phyloP scores from a whole-genome alignment of 768 basidiomycete species.

The Naematelia aurantialba region DNA sequence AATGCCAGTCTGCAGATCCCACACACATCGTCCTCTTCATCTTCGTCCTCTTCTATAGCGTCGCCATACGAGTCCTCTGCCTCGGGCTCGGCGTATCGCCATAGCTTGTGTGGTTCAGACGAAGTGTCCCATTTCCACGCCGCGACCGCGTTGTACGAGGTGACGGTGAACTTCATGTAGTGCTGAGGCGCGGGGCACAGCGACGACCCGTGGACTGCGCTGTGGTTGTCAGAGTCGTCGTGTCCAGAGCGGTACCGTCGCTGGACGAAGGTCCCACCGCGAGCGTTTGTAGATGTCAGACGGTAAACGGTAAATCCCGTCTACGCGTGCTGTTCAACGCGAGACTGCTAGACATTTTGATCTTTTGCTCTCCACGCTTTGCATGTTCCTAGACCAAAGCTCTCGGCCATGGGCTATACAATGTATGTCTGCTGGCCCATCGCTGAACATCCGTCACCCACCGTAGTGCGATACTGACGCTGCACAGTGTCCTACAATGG shows the following conservation, averaged over 20 bases:
- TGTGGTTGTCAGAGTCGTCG: background rate
- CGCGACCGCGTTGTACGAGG: slow-evolving; percentile 43
- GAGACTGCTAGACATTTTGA: background rate
- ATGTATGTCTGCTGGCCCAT: slow-evolving; percentile 16
- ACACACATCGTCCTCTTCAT: slow-evolving; percentile 45
- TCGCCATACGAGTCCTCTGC: slow-evolving; percentile 27
- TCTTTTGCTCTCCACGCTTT: too few relatives aligned
- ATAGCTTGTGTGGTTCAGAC: slow-evolving; percentile 40
- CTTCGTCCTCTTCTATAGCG: slow-evolving; percentile 31
- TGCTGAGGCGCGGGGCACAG: background rate
- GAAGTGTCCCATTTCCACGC: slow-evolving; percentile 50
- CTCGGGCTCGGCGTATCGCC: slow-evolving; percentile 20
- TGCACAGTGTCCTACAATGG: slow-evolving; percentile 43
- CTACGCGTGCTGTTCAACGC: background rate
- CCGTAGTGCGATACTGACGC: too few relatives aligned
- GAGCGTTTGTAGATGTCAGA: too few relatives aligned
- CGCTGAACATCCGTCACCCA: too few relatives aligned
- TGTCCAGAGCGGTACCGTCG: background rate
- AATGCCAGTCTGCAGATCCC: slow-evolving; percentile 53
- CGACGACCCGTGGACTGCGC: background rate
- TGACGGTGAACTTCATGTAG: slow-evolving; percentile 45
- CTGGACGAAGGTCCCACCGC: background rate
- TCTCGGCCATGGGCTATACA: slow-evolving; percentile 24
- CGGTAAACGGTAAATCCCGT: too few relatives aligned
- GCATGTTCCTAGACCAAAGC: too few relatives aligned